Evolutionary conservation across 495 filamentous ascomycete genomes (phyloP).

Genomic region (Neurospora sp.): DNA sequence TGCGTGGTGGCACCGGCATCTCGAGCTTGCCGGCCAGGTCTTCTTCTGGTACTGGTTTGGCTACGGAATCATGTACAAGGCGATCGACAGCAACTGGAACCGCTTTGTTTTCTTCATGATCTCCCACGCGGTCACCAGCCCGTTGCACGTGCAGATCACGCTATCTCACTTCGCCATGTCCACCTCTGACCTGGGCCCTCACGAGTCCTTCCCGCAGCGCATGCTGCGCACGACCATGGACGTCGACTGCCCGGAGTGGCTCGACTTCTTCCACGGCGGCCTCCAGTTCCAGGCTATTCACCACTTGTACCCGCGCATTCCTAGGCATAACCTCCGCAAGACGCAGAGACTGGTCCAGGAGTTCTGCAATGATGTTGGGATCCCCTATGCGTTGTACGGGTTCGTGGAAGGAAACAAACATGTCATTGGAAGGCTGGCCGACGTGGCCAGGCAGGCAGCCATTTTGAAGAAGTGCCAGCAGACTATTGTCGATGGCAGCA

Average conservation of each 20-base stretch:
- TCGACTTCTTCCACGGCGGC: constrained; percentile 94
- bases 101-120: constrained; percentile 71
- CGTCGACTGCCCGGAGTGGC: constrained; percentile 87
- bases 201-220: constrained; percentile 89
- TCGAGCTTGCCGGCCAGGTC: constrained; percentile 70
- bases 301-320: constrained; percentile 89
- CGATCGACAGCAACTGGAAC: constrained; percentile 58
- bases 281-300: constrained; percentile 96
- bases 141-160: constrained; percentile 91
- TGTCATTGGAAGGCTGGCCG: constrained; percentile 73
- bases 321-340: constrained; percentile 79
- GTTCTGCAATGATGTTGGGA: constrained; percentile 83
- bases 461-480: constrained; percentile 83
- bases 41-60: constrained; percentile 97
- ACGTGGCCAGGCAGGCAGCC: constrained; percentile 77
- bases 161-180: constrained; percentile 97
- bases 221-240: constrained; percentile 99
- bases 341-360: constrained; percentile 77
- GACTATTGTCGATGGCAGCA: constrained; percentile 31
- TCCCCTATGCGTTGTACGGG: constrained; percentile 89
- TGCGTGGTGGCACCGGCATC: constrained; percentile 82
- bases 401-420: constrained; percentile 88
- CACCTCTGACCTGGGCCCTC: constrained; percentile 75
- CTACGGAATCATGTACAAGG: constrained; percentile 70
- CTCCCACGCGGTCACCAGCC: constrained; percentile 78